Evolutionary conservation across 257 asterid species (phyloP).

Genomic region (Agastache rugosa): DNA sequence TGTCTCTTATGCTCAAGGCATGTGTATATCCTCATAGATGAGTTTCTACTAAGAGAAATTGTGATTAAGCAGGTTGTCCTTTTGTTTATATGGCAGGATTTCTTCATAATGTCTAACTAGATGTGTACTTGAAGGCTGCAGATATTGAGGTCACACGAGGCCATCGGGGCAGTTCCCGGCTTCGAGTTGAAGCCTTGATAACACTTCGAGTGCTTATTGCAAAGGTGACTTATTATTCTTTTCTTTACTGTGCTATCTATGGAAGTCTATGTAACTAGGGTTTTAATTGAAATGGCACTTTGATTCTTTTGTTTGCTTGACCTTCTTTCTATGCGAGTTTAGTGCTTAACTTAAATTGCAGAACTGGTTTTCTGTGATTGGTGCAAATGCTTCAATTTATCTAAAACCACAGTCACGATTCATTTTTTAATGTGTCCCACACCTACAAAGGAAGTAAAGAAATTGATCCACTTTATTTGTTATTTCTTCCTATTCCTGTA

Average conservation of each 20-base stretch:
- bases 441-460: constrained; percentile 14
- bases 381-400: constrained; percentile 17
- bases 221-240: constrained; percentile 58
- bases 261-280: constrained; percentile 2
- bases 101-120: constrained; percentile 43
- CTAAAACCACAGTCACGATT: background rate
- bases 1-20: constrained; percentile 95
- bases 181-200: constrained; percentile 81
- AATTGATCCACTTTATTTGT: background rate
- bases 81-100: constrained; percentile 15
- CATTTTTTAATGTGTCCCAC: constrained; percentile 5
- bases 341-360: constrained; percentile 4
- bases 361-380: background rate
- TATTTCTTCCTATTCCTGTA: constrained; percentile 3
- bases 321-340: constrained; percentile 22
- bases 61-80: constrained; percentile 20
- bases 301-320: constrained; percentile 20
- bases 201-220: constrained; percentile 86
- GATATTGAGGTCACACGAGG: constrained; percentile 87
- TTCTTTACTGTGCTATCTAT: constrained; percentile 27
- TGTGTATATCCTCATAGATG: constrained; percentile 37
- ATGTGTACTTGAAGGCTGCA: constrained; percentile 77
- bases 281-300: constrained; percentile 14
- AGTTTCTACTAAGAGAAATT: constrained; percentile 14
- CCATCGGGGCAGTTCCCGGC: constrained; percentile 83